These are phyloP conservation scores for Penicillium canescens DNA, from an alignment of 495 filamentous ascomycete genomes.

Conservation along the genomic window DNA sequence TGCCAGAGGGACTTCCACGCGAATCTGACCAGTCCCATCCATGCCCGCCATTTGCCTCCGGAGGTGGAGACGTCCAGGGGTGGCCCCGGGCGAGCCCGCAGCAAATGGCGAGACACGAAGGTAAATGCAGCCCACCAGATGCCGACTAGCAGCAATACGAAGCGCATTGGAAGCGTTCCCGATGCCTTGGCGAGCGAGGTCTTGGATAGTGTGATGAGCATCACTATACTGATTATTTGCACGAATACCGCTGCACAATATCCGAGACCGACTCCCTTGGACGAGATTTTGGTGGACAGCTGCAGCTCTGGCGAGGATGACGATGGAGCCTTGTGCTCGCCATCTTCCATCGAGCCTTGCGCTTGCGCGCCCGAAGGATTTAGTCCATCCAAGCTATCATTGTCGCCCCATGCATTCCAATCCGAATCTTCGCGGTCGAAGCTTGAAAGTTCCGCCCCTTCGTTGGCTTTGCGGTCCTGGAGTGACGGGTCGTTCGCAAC, in stretches of 20 bases:
- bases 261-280: constrained; percentile 76
- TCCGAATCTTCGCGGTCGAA: constrained; percentile 19
- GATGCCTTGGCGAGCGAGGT: constrained; percentile 48
- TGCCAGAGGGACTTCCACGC: constrained; percentile 79
- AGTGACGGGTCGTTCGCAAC: constrained; percentile 49
- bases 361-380: constrained; percentile 24
- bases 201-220: constrained; percentile 65
- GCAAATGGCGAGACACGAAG: constrained; percentile 76
- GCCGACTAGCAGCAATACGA: constrained; percentile 78
- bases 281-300: constrained; percentile 77
- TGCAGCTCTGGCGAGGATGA: constrained; percentile 63
- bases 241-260: constrained; percentile 76
- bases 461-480: constrained; percentile 20
- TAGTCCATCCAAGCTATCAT: constrained; percentile 22
- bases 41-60: constrained; percentile 29
- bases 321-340: constrained; percentile 1
- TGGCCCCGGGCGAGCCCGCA: constrained; percentile 81
- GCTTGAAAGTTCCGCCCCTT: constrained; percentile 26
- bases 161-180: constrained; percentile 56
- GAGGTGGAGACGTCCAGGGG: constrained; percentile 47
- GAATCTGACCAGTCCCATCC: constrained; percentile 61
- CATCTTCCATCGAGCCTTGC: constrained; percentile 8
- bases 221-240: constrained; percentile 70
- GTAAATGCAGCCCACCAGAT: constrained; percentile 90
- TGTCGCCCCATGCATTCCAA: constrained; percentile 42